Evolutionary conservation across 2,329 filamentous ascomycete genomes (phyloP).

Genomic region (Sarocladium brachiariae): DNA sequence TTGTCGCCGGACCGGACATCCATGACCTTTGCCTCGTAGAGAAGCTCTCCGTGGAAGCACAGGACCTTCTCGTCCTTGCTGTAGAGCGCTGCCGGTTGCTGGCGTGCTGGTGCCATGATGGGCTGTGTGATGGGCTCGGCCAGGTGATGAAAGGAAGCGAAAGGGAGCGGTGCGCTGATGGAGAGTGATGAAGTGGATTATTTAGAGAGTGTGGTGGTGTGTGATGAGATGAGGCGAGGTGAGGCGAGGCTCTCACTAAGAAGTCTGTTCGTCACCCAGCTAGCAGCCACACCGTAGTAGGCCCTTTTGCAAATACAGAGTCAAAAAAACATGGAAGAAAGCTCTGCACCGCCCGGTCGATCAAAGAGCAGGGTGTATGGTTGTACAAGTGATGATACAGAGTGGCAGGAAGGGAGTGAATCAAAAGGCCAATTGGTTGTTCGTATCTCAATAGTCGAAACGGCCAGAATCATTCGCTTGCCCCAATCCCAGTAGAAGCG

Average conservation of each 20-base stretch:
- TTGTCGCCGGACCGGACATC: conserved; percentile 65
- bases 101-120: conserved; percentile 36
- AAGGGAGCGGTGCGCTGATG: not conserved
- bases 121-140: not conserved
- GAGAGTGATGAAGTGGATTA: not conserved
- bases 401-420: not conserved
- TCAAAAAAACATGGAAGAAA: not conserved
- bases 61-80: conserved; percentile 87
- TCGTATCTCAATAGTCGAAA: not conserved
- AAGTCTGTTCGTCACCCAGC: not conserved
- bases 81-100: conserved; percentile 40
- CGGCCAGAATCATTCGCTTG: not conserved
- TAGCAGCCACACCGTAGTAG: not conserved
- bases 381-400: not conserved
- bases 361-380: not conserved
- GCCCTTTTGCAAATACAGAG: no score
- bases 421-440: not conserved
- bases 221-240: conserved; percentile 3
- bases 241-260: not conserved
- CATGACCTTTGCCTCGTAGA: conserved; percentile 95
- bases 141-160: not conserved
- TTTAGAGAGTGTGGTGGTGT: not conserved
- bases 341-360: no score
- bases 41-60: conserved; percentile 93
- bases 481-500: not conserved